These are phyloP conservation scores for Brasenia schreberi DNA, from an alignment of 164 flowering plant species.

Conservation along the genomic window DNA sequence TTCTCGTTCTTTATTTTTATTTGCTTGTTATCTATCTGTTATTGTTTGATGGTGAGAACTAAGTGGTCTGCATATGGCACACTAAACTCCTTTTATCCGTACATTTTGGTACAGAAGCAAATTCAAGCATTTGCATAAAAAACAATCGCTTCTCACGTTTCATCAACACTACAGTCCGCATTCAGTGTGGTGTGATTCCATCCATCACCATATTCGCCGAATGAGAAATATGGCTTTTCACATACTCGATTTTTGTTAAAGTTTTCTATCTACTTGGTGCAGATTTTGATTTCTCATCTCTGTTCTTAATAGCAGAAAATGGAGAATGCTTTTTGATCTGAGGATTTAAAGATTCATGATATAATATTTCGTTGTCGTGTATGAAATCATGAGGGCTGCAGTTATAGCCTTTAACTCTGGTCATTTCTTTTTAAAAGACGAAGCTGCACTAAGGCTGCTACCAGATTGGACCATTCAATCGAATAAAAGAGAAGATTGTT, in stretches of 20 bases:
- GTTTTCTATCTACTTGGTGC: not conserved
- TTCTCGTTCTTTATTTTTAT: too few relatives aligned
- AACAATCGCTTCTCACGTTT: constrained; percentile 53
- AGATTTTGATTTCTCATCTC: not conserved
- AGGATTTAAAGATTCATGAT: not conserved
- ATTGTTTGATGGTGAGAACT: too few relatives aligned
- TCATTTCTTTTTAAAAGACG: too few relatives aligned
- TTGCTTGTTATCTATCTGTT: too few relatives aligned
- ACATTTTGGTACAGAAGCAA: constrained; percentile 44
- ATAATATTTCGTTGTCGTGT: not conserved
- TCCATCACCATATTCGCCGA: not conserved
- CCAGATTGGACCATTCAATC: too few relatives aligned
- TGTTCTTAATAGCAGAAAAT: not conserved
- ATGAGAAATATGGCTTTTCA: not conserved
- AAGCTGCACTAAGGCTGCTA: too few relatives aligned
- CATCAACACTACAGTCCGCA: constrained; percentile 76
- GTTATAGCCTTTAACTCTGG: too few relatives aligned
- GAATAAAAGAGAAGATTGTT: too few relatives aligned
- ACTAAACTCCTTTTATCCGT: too few relatives aligned
- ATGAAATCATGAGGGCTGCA: not conserved
- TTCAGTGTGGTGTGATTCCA: constrained; percentile 44
- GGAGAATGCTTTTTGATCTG: not conserved
- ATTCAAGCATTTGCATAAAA: constrained; percentile 77
- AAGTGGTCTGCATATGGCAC: too few relatives aligned
- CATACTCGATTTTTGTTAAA: not conserved